Evolutionary conservation across 371 early-diverging fungal genomes (phyloP).

Genomic region (Batkoa obscura): DNA sequence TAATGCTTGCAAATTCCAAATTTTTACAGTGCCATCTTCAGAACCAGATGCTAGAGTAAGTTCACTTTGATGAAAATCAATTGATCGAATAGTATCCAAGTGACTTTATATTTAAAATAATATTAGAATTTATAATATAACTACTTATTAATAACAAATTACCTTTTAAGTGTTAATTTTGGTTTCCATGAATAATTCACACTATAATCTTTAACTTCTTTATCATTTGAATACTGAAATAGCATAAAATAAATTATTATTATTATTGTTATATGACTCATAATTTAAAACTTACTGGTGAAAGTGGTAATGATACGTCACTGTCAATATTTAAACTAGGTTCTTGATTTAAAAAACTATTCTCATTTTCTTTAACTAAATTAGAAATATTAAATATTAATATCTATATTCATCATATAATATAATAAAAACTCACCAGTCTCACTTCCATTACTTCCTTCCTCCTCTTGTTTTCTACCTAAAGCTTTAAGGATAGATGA

Average conservation of each 20-base stretch:
- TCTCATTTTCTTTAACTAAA: too few species aligned
- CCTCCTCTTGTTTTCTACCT: conserved; percentile 1
- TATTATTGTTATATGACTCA: too few species aligned
- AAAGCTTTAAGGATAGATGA: conserved; percentile 5
- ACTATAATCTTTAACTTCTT: not conserved
- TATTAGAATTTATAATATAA: too few species aligned
- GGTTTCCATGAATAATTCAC: conserved; percentile 31
- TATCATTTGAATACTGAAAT: not conserved
- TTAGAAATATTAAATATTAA: too few species aligned
- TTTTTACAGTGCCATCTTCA: conserved; percentile 67
- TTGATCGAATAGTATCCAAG: conserved; percentile 52
- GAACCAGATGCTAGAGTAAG: conserved; percentile 47
- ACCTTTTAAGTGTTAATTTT: conserved; percentile 37
- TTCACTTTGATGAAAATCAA: conserved; percentile 43
- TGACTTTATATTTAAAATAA: conserved; percentile 29
- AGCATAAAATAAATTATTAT: not conserved
- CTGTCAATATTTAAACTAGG: too few species aligned
- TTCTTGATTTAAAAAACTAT: too few species aligned
- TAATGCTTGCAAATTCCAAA: conserved; percentile 26
- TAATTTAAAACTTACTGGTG: too few species aligned
- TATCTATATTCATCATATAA: too few species aligned
- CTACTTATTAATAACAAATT: not conserved
- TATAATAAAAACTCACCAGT: not conserved
- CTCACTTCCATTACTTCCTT: not conserved
- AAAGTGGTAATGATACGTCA: too few species aligned